These are phyloP conservation scores for Chloris gayana DNA, from an alignment of 176 grass and related monocot species.

Conservation along the genomic window DNA sequence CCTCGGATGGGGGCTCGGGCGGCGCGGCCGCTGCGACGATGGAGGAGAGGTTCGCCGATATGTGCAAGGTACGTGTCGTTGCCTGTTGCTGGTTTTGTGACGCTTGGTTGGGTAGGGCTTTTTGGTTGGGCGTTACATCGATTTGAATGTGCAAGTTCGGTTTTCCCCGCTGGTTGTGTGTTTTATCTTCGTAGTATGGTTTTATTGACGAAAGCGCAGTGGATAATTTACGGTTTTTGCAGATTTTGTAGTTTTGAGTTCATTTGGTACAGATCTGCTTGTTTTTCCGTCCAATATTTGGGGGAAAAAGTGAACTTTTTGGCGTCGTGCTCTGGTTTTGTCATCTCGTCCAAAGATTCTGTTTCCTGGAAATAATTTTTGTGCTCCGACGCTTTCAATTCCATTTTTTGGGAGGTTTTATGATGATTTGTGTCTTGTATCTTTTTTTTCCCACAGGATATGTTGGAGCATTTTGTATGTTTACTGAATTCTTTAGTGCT, in stretches of 20 bases:
- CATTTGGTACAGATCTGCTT: constrained; percentile 6
- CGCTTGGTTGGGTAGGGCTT: not conserved
- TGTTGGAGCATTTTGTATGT: not conserved
- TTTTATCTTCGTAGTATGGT: not conserved
- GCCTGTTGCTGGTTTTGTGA: not conserved
- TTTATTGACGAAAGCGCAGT: not conserved
- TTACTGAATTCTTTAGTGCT: not conserved
- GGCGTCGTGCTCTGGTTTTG: not conserved
- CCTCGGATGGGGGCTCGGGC: not conserved
- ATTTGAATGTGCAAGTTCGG: not conserved
- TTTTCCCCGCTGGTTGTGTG: not conserved
- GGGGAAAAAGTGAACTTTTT: constrained; percentile 14
- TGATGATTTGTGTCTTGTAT: not conserved
- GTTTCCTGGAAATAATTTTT: not conserved
- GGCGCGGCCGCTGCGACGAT: not conserved
- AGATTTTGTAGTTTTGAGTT: not conserved
- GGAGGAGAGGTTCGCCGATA: constrained; percentile 45
- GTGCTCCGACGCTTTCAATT: not conserved
- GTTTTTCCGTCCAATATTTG: not conserved
- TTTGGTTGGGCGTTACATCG: not conserved
- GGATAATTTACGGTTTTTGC: not conserved
- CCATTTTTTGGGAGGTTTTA: not conserved
- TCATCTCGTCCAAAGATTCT: not conserved
- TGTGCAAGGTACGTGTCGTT: constrained; percentile 42
- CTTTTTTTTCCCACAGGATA: not conserved